Evolutionary conservation across 2,329 filamentous ascomycete genomes (phyloP).

Genomic region (Leptodontidium sp.): DNA sequence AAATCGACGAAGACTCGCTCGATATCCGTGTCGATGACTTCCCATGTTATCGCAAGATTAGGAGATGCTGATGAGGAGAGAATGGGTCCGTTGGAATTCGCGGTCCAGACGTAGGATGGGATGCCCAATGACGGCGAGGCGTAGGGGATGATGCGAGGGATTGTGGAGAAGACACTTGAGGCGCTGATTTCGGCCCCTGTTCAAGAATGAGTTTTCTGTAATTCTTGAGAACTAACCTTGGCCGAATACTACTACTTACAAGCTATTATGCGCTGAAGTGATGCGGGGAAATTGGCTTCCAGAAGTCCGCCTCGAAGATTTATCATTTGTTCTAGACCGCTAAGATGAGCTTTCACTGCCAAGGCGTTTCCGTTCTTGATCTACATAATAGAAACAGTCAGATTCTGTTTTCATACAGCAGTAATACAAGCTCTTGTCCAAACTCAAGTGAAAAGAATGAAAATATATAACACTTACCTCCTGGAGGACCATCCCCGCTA

Average conservation of each 20-base stretch:
- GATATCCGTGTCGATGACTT: background rate
- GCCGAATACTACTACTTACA: background rate
- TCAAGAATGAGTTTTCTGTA: background rate
- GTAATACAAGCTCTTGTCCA: background rate
- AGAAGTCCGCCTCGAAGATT: conserved; percentile 4
- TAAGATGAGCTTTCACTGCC: conserved; percentile 10
- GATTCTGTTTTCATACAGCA: background rate
- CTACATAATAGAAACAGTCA: background rate
- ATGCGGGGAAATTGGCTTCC: background rate
- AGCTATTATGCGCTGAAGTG: conserved; percentile 6
- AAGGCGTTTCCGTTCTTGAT: background rate
- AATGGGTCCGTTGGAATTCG: background rate
- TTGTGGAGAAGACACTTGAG: conserved; percentile 3
- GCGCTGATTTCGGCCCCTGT: conserved; percentile 12
- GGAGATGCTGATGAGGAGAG: background rate
- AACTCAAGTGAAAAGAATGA: no score
- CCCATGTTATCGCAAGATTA: background rate
- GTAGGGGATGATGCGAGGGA: background rate
- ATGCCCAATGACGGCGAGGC: background rate
- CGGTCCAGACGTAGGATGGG: background rate
- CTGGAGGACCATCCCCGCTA: background rate
- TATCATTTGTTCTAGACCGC: conserved; percentile 9
- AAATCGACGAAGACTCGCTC: background rate
- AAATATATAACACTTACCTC: background rate
- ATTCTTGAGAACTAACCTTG: background rate